phyloP scores from a whole-genome alignment of 768 basidiomycete genomes.

The Panaeolus papilionaceus region DNA sequence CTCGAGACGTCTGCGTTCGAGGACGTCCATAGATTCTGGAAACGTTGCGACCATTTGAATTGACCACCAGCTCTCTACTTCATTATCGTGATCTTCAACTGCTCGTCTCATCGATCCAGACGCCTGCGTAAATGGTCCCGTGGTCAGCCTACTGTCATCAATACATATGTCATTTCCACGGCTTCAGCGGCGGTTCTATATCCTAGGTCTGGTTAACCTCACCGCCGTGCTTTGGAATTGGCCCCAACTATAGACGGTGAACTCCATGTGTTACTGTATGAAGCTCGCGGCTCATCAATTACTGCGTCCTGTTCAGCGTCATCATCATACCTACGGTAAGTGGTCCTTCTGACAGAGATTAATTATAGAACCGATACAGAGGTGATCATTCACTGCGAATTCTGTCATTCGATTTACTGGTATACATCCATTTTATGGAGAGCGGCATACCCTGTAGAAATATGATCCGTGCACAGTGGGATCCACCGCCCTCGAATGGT shows the following conservation, averaged over 20 bases:
- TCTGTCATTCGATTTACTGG: neutral
- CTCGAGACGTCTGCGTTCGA: slow-evolving; percentile 12
- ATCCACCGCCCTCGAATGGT: slow-evolving; percentile 12
- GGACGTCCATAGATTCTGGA: slow-evolving; percentile 10
- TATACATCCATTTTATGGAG: neutral
- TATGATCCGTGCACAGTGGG: slow-evolving; percentile 9
- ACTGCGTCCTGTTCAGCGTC: neutral
- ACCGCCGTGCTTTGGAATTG: neutral
- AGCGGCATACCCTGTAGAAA: neutral
- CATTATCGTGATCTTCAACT: slow-evolving; percentile 6
- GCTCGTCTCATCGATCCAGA: slow-evolving; percentile 1
- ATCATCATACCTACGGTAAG: slow-evolving; percentile 9
- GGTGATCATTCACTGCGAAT: slow-evolving; percentile 1
- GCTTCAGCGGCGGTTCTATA: neutral
- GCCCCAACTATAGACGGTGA: neutral
- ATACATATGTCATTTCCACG: slow-evolving; percentile 5
- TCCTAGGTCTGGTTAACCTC: neutral
- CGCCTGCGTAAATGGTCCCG: slow-evolving; percentile 1
- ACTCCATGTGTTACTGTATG: neutral
- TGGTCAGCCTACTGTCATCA: neutral
- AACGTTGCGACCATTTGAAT: slow-evolving; percentile 3
- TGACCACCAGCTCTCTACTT: neutral
- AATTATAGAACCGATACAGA: neutral
- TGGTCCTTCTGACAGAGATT: neutral
- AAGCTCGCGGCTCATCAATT: neutral